These are phyloP conservation scores for Alisma plantagoaquatica DNA, from an alignment of 106 monocot genomes.

Conservation along the genomic window DNA sequence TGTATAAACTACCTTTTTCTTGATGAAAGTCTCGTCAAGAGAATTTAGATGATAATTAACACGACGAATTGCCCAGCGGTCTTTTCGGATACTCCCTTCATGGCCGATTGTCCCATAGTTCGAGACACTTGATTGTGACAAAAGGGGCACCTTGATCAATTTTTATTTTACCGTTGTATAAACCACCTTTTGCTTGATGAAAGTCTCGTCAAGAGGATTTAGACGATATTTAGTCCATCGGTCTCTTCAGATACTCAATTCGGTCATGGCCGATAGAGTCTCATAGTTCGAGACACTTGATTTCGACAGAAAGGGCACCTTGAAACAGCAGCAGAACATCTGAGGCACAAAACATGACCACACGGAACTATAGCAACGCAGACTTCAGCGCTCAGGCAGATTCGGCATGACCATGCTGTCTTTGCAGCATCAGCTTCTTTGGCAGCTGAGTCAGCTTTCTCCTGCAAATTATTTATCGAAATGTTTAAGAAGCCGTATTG, in stretches of 20 bases:
- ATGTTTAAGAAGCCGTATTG: no score
- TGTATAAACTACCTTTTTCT: no score
- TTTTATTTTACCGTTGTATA: no score
- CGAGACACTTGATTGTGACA: constrained; percentile 55
- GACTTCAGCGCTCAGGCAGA: constrained; percentile 76
- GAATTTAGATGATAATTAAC: no score
- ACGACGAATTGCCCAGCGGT: no score
- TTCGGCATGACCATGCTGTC: constrained; percentile 85
- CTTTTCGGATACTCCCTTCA: no score
- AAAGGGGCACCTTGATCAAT: constrained; percentile 82
- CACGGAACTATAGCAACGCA: constrained; percentile 69
- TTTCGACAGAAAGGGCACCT: constrained; percentile 88
- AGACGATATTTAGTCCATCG: no score
- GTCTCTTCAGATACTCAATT: no score
- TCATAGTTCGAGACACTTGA: constrained; percentile 51
- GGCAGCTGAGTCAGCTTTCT: constrained; percentile 59
- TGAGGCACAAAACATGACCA: constrained; percentile 77
- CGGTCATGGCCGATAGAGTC: constrained; percentile 72
- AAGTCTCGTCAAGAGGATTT: no score
- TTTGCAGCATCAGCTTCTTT: constrained; percentile 91
- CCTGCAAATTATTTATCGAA: constrained; percentile 57
- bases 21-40: no score
- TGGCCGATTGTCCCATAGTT: constrained; percentile 72
- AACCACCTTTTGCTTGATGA: no score
- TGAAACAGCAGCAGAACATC: constrained; percentile 66